A percentile compares a stretch with the other conserved stretches of the same genome.
Evolutionary conservation across 495 filamentous ascomycete species (phyloP).

Genomic region (Niebla homalea): DNA sequence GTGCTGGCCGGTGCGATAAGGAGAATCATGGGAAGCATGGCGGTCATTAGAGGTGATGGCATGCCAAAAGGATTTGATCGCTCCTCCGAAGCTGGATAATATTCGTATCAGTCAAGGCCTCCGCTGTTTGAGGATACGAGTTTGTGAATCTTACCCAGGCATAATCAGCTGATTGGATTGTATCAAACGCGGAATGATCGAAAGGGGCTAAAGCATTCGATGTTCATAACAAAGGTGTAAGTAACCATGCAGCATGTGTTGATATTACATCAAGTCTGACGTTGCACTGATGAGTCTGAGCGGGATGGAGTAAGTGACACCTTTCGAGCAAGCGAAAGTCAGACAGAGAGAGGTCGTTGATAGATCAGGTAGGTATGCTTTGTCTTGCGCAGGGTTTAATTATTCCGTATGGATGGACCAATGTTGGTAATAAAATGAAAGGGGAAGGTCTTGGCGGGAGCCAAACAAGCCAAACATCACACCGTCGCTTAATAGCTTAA

Average conservation of each 20-base stretch:
- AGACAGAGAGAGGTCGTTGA: too few species aligned
- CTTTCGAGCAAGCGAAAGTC: too few species aligned
- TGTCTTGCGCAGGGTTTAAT: too few species aligned
- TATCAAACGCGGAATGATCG: neutral
- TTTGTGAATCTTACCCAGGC: constrained; percentile 6
- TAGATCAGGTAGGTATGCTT: too few species aligned
- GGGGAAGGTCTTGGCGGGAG: too few species aligned
- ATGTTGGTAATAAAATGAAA: too few species aligned
- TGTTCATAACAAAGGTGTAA: neutral
- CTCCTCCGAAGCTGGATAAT: constrained; percentile 39
- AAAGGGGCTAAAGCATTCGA: neutral
- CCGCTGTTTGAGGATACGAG: neutral
- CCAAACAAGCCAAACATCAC: too few species aligned
- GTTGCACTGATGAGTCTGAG: too few species aligned
- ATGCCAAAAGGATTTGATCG: constrained; percentile 84
- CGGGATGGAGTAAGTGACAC: too few species aligned
- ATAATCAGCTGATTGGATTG: constrained; percentile 5
- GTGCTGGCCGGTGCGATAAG: constrained; percentile 70
- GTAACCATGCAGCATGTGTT: neutral
- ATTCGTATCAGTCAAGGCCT: neutral
- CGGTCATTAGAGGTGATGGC: constrained; percentile 72
- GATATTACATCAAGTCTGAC: neutral
- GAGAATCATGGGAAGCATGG: constrained; percentile 76
- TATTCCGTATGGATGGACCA: too few species aligned
- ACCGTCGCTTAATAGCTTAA: too few species aligned